Base-by-base conservation (phyloP, 2,329 filamentous ascomycete species). In the Colletotrichum spinosum region DNA sequence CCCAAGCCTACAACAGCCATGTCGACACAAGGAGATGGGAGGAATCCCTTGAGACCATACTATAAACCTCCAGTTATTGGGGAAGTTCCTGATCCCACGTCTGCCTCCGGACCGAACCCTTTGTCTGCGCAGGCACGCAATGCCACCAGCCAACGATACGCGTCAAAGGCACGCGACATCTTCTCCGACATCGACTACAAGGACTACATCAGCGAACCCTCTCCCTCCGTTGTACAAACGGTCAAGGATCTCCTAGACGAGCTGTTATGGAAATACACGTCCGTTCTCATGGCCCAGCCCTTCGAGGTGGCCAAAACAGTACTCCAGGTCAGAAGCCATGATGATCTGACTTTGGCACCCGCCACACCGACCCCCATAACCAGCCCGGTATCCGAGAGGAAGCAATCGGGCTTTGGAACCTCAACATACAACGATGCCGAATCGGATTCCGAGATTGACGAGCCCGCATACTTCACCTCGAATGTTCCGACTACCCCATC, bases 281-380 rank as follows among this genome's bases (percentile, higher is more conserved):
- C 91, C 63, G 90, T 97, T 33, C 79, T 98, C 73, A 90, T 97
- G 75, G 92, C 93, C 58, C 96, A 99, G 79, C 96, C 96, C 12
- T 98, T 99, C 77, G 96, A 98, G 82, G 94, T 97, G 63, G 94
- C 95, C 74, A 98, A 97, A 85, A 96, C 91, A 12, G 88, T 98
- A 60, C 81, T 99, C 71, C 96, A 99, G 79, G 88, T 94, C 55
- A 88, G 85, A 69, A 80, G 78, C 68, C 86, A 89, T 71, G 85
- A 86, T 70, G 82, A 70, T 9, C 55, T 74, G 42, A 63, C 69
- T 13, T 63, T 70, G 15, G 34, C 70, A 73, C 39, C 71, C 68
- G 46, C 56, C 60, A 8, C 68, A 51, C 45, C 57, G n/a, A 74
- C 74, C 1, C 62, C 79, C 48, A 71, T 70, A 11, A 68, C 71